Percentiles rank a stretch among this genome's conserved stretches.
Conservation (phyloP, 495 filamentous ascomycete species). For the Penicillium dipodomyicola region DNA sequence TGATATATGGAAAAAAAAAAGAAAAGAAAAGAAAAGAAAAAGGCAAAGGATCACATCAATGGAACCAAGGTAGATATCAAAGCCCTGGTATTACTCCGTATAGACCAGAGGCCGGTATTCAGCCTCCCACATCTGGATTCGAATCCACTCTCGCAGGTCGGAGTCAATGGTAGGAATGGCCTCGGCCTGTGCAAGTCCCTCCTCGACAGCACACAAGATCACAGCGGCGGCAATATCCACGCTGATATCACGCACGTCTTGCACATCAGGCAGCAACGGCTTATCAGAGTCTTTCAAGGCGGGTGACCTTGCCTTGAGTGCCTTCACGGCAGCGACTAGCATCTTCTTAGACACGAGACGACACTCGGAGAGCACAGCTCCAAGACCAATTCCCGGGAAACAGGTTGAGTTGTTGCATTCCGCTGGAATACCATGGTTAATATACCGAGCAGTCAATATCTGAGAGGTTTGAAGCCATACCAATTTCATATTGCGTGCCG, state of each 20-base stretch:
- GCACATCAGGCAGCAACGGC: slow-evolving; percentile 73
- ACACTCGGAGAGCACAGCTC: slow-evolving; percentile 65
- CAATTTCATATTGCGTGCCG: slow-evolving; percentile 63
- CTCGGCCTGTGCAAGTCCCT: slow-evolving; percentile 59
- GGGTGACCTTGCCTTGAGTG: slow-evolving; percentile 67
- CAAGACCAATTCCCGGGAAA: slow-evolving; percentile 84
- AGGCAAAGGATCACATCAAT: background rate
- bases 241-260: slow-evolving; percentile 70
- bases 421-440: slow-evolving; percentile 38
- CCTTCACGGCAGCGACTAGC: slow-evolving; percentile 75
- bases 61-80: background rate
- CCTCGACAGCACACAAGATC: slow-evolving; percentile 67
- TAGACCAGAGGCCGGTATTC: slow-evolving; percentile 60
- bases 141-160: slow-evolving; percentile 75
- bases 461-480: slow-evolving; percentile 29
- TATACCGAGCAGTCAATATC: background rate
- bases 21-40: no score
- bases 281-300: slow-evolving; percentile 56
- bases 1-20: no score
- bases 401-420: slow-evolving; percentile 92
- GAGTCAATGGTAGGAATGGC: slow-evolving; percentile 44
- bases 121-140: slow-evolving; percentile 88
- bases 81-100: background rate
- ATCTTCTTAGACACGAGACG: slow-evolving; percentile 68
- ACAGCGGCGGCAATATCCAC: slow-evolving; percentile 76